Evolutionary conservation across 495 filamentous ascomycete species (phyloP), one percentile per base, ranked within the genome.

Genomic region (Hypoxylon crocopeplum): DNA sequence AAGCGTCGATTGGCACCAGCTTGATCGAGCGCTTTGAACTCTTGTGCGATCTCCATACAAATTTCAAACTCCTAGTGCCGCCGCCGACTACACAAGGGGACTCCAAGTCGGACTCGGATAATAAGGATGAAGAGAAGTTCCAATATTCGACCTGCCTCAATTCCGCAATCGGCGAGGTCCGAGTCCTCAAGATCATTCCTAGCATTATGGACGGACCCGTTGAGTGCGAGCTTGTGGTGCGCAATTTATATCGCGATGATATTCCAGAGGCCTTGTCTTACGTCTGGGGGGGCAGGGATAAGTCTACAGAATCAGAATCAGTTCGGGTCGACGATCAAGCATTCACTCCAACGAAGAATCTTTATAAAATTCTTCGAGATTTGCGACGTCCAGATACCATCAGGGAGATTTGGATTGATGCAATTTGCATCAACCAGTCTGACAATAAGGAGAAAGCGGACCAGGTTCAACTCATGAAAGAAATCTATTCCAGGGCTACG

Each of bases 391-490:
- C 0, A 27, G 29, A 52, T 11, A 20, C 15, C 7, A 40, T 22
- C 11, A 11, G 54, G 10, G n/a, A 17, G 0, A 45, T 71, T 2
- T 73, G 70, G 68, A 56, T 67, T 10, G 70, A 73, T 50, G 67
- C 64, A 0, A 48, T 73, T 13, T 73, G 70, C 34, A 73, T 73
- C 16, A 62, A 73, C 27, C 70, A 73, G 21, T 33, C 30, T 1
- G 45, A 70, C 40, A 16, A 27, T 0, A 7, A 38, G 0, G 70
- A 73, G 47, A 59, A 64, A 27, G 48, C 44, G 5, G 44, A 48
- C 1, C 69, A 72, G 39, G 44, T 72, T 17, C 39, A 16, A 4
- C 49, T 61, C 10, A 70, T 72, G 64, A 37, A 37, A 30, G 21
- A 57, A 19, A 66, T 70, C 5, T 70, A 70, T 49, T 44, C 48